Evolutionary conservation across 176 grass and related monocot genomes (phyloP).

Genomic region (Carex littledalei): DNA sequence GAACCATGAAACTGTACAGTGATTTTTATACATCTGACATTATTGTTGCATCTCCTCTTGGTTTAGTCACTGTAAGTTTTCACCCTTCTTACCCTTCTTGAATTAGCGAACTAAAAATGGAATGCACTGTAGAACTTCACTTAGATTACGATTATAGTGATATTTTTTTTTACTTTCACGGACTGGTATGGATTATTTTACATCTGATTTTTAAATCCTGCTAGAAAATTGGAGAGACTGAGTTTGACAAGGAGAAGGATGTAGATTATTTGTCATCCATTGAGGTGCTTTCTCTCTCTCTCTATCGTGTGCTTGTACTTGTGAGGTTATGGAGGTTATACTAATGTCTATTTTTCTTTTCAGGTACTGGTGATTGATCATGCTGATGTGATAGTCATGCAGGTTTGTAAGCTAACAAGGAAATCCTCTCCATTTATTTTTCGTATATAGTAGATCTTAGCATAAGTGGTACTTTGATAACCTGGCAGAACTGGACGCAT

Average conservation of each 20-base stretch:
- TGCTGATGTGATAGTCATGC: conserved; percentile 86
- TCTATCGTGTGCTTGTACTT: neutral
- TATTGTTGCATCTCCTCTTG: conserved; percentile 92
- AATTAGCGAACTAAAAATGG: neutral
- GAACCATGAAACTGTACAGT: conserved; percentile 84
- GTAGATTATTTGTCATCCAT: conserved; percentile 93
- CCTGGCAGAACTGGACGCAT: conserved; percentile 76
- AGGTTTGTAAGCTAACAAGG: conserved; percentile 43
- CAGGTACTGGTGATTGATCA: conserved; percentile 87
- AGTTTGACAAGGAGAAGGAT: conserved; percentile 71
- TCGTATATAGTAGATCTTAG: neutral
- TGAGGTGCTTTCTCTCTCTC: conserved; percentile 47
- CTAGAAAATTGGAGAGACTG: conserved; percentile 81
- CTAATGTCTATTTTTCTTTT: conserved; percentile 16
- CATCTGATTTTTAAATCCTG: neutral
- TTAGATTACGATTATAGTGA: neutral
- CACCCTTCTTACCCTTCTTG: neutral
- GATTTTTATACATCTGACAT: conserved; percentile 96
- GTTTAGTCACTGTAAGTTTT: conserved; percentile 62
- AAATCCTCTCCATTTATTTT: conserved; percentile 16
- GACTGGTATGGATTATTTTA: neutral
- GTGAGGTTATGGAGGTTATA: neutral
- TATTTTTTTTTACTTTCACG: neutral
- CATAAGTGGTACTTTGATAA: conserved; percentile 22
- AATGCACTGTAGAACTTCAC: neutral